phyloP scores from a whole-genome alignment of 2,329 filamentous ascomycete species.

The Tolypocladium ovalisporum region DNA sequence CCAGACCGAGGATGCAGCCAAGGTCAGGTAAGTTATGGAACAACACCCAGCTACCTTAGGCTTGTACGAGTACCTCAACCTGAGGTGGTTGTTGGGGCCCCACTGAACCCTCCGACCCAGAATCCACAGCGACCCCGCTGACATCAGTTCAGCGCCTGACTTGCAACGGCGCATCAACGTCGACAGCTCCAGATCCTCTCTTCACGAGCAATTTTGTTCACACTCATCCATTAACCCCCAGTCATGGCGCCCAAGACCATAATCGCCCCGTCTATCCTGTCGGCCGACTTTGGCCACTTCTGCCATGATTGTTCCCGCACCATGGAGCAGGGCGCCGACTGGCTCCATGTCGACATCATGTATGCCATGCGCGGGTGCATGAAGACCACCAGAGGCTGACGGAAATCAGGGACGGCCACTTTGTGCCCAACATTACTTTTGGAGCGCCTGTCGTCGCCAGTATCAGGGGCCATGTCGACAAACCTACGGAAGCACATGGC shows the following conservation, averaged over 20 bases:
- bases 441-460: slow-evolving; percentile 91
- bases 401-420: slow-evolving; percentile 77
- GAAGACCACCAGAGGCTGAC: neutral
- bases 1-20: too few relatives aligned
- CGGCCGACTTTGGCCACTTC: slow-evolving; percentile 85
- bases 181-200: neutral
- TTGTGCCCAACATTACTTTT: slow-evolving; percentile 97
- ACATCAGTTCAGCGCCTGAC: slow-evolving; percentile 3
- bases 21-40: too few relatives aligned
- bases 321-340: slow-evolving; percentile 79
- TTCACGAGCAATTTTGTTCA: neutral
- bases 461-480: slow-evolving; percentile 76
- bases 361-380: slow-evolving; percentile 19
- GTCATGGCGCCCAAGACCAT: slow-evolving; percentile 83
- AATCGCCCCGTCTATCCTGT: slow-evolving; percentile 96
- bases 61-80: too few relatives aligned
- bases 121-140: slow-evolving; percentile 3
- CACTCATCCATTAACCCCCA: neutral
- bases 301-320: slow-evolving; percentile 79
- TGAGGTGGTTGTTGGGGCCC: neutral
- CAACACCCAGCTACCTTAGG: too few relatives aligned
- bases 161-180: neutral
- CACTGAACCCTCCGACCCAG: slow-evolving; percentile 8
- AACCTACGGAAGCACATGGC: slow-evolving; percentile 56
- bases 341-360: slow-evolving; percentile 92